These are phyloP conservation scores for Claviceps digitariae DNA, from an alignment of 2,329 filamentous ascomycete genomes.

Conservation along the genomic window DNA sequence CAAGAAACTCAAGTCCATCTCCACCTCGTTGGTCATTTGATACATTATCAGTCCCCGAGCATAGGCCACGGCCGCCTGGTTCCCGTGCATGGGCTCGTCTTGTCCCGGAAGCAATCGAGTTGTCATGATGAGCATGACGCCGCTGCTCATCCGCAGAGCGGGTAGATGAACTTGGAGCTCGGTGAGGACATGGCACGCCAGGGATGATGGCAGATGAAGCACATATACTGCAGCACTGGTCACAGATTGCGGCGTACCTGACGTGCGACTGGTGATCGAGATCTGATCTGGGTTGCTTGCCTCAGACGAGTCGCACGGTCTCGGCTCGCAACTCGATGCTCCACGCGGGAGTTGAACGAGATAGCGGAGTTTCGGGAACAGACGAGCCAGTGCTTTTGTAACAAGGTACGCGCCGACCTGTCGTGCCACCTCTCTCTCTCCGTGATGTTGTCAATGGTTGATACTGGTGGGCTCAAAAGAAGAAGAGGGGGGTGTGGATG, in stretches of 20 bases:
- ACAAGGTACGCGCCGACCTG: not conserved
- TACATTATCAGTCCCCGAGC: not conserved
- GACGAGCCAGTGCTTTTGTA: not conserved
- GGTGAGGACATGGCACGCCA: not conserved
- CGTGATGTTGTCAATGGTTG: not conserved
- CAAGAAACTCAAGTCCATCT: constrained; percentile 2
- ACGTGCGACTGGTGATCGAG: not conserved
- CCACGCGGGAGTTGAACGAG: not conserved
- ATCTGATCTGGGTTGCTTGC: not conserved
- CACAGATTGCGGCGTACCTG: not conserved
- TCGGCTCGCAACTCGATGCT: not conserved
- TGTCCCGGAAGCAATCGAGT: not conserved
- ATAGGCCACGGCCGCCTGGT: not conserved
- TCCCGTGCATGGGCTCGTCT: not conserved
- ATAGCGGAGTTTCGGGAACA: not conserved
- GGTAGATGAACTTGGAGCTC: constrained; percentile 1
- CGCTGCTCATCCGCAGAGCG: not conserved
- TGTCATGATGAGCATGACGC: constrained; percentile 1
- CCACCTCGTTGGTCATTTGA: constrained; percentile 3
- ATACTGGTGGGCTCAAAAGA: not conserved
- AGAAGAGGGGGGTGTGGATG: not conserved
- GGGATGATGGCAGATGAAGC: constrained; percentile 3
- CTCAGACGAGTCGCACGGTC: not conserved
- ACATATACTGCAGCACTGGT: constrained; percentile 4
- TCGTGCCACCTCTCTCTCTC: not conserved